Base-by-base conservation (phyloP, 257 asterid species). In the Nyctanthes arbortristis region DNA sequence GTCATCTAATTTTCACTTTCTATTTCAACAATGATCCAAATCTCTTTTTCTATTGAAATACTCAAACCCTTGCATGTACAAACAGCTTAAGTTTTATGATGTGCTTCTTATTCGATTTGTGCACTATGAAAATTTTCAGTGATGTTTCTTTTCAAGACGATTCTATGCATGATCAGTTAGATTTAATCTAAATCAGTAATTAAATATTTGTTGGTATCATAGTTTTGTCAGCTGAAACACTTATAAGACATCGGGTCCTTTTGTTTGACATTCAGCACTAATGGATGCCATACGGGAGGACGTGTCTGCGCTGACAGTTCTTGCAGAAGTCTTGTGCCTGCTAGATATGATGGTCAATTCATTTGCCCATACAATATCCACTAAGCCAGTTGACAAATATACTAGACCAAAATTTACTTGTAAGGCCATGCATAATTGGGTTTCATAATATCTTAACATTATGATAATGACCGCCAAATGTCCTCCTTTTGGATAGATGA, bases 291-390 rank as follows among this genome's bases (percentile, higher is more conserved):
- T 93, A 76, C 85, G 99, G 63, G 81, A 81, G 78, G 96, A 91
- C 83, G 97, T 91, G 37, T 80, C 83, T 74, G 86, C 78, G 67
- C 96, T 93, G 72, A 89, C 96, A 32, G 86, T 91, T 82, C 96
- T 93, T 67, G 84, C 99, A 37, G 97, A 93, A 85, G 95, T 83
- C 72, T 81, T 93, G 61, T 93, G 99, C 88, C 99, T 93, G 85
- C 79, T 93, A 69, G 99, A 93, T 81, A 86, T 93, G 97, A 78
- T 91, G 71, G 99, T 91, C 63, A 93, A 91, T 80, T 91, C 99
- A 74, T 93, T 93, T 82, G 97, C 99, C 76, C 90, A 89, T 84
- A 84, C 86, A 62, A 85, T 93, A 81, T 93, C 97, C 68, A 89
- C 90, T 24, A 89, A 90, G 87, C 93, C 96, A 62, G 96, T 91